Base-by-base conservation (phyloP, 805 yeast genomes). In the Hanseniaspora valbyensis region DNA sequence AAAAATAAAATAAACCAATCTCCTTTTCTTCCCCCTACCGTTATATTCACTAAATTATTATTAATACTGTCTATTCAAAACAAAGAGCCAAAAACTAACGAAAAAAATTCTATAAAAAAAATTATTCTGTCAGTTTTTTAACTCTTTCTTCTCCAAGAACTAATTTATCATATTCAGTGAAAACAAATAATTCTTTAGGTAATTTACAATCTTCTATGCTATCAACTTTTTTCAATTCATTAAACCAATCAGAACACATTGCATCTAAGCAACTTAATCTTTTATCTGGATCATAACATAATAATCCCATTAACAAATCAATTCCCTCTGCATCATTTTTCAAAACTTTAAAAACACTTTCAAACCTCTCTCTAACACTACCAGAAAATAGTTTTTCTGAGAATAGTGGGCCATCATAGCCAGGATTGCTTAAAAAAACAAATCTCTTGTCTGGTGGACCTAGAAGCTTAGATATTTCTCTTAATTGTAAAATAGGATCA, bases 261-360 rank as follows among this genome's bases (percentile, higher is more conserved):
- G 51, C 51, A 33, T 48, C 51, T 13, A 40, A 76, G 45, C 97
- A 90, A 42, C 83, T 74, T 53, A 86, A 75, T 64, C 99, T 78
- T 52, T 71, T 68, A 48, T 81, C 83, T 14, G 99, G 99, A 55
- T 88, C 92, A 67, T 92, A 92, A 44, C 87, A 95, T 55, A 92
- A 75, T 42, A 92, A 78, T 53, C 76, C 75, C 72, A 83, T 74
- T 59, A 92, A 71, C 57, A 92, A 73, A 64, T 90, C 96, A 53
- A 92, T 75, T 24, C 95, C 96, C 54, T 80, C 85, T 1, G 82
- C 79, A 16, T 95, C 82, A 18, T 95, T 89, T 57, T 83, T 75
- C 52, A 85, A 74, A 13, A 18, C n/a, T 19, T 33, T 48, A 60
- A 83, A 79, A 43, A 81, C 80, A 58, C 79, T 79, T 55, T 75